Conservation (phyloP, 257 asterid genomes). For the Nyctanthes arbortristis region DNA sequence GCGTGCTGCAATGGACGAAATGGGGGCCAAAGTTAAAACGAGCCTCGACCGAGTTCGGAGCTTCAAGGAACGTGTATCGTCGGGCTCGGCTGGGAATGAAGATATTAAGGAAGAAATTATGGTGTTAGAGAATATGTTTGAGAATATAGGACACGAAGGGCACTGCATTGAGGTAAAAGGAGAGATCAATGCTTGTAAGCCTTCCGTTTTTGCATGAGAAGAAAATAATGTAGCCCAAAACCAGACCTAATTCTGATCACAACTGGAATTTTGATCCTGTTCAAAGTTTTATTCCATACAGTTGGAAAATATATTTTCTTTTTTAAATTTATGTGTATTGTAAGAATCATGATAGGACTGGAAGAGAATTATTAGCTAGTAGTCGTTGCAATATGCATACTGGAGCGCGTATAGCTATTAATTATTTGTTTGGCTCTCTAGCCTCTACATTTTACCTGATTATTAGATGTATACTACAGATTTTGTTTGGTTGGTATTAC, state of each 20-base stretch:
- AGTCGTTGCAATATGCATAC: not conserved
- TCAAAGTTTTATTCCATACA: not conserved
- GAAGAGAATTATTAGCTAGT: not conserved
- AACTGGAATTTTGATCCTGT: not conserved
- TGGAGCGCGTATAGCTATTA: not conserved
- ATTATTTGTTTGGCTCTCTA: not conserved
- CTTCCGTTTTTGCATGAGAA: slow-evolving; percentile 52
- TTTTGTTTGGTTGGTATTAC: not conserved
- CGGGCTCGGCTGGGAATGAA: not conserved
- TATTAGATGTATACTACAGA: too few species aligned
- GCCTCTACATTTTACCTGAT: not conserved
- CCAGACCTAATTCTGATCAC: too few species aligned
- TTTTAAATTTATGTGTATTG: not conserved
- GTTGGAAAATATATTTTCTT: not conserved
- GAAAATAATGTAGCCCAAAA: not conserved
- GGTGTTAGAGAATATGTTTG: slow-evolving; percentile 50
- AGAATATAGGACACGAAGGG: slow-evolving; percentile 37
- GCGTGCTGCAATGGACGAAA: slow-evolving; percentile 45
- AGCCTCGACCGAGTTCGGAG: slow-evolving; percentile 43
- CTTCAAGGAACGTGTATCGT: slow-evolving; percentile 32
- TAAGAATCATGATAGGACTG: too few species aligned
- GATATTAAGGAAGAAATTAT: slow-evolving; percentile 44
- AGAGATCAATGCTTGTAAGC: slow-evolving; percentile 42
- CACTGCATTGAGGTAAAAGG: slow-evolving; percentile 38
- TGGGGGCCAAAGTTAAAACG: slow-evolving; percentile 39